Evolutionary conservation across 2,329 filamentous ascomycete species (phyloP).

Genomic region (Teratosphaeria nubilosa): DNA sequence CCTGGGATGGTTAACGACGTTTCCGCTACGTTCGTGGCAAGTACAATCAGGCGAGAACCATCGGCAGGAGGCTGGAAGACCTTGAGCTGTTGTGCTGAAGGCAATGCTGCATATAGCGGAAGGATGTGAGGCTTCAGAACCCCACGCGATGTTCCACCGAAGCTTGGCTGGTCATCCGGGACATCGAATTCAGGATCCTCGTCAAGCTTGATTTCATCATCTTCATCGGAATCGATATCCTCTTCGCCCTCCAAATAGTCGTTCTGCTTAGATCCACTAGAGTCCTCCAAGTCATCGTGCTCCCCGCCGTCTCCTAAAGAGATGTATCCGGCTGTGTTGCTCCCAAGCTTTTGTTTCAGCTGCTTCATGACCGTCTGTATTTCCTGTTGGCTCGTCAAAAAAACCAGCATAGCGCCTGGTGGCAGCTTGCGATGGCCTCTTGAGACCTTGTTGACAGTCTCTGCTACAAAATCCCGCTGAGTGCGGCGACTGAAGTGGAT

Average conservation of each 20-base stretch:
- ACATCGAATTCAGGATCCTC: conserved; percentile 6
- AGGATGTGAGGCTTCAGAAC: conserved; percentile 73
- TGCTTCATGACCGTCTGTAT: conserved; percentile 74
- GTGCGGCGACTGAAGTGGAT: conserved; percentile 80
- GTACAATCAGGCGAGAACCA: conserved; percentile 71
- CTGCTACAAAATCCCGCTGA: conserved; percentile 78
- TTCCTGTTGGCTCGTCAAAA: conserved; percentile 87
- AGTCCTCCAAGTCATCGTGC: conserved; percentile 7
- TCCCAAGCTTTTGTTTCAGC: conserved; percentile 57
- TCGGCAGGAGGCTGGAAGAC: conserved; percentile 82
- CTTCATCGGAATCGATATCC: conserved; percentile 41
- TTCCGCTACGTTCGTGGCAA: conserved; percentile 94
- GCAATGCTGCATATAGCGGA: conserved; percentile 87
- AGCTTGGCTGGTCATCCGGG: neutral
- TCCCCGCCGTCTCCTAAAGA: neutral
- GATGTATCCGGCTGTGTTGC: conserved; percentile 30
- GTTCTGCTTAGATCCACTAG: conserved; percentile 59
- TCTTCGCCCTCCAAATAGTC: conserved; percentile 33
- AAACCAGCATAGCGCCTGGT: conserved; percentile 82
- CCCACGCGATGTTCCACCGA: conserved; percentile 36
- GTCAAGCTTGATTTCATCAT: conserved; percentile 42
- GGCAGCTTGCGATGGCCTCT: conserved; percentile 84
- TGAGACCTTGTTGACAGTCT: conserved; percentile 77
- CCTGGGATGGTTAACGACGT: conserved; percentile 95
- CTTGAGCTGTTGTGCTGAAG: conserved; percentile 79